Conservation (phyloP, 2,329 filamentous ascomycete genomes). For the Myriosclerotinia duriaeana region DNA sequence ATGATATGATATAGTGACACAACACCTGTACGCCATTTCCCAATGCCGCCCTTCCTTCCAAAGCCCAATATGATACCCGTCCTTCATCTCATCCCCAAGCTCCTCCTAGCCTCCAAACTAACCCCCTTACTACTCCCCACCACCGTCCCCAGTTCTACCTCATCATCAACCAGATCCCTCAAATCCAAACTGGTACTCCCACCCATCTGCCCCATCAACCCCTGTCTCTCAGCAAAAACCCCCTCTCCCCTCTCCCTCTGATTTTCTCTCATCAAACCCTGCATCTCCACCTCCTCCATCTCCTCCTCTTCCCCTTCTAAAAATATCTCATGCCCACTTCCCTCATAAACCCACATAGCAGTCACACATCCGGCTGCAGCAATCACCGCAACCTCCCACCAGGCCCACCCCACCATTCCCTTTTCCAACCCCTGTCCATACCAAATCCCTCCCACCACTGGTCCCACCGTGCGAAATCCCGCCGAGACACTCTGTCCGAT, state of each 20-base stretch:
- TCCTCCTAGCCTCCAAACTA: neutral
- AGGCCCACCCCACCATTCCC: conserved; percentile 56
- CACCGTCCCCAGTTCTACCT: conserved; percentile 40
- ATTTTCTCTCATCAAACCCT: conserved; percentile 8
- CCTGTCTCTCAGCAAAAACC: neutral
- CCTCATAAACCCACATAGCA: conserved; percentile 23
- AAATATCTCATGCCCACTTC: conserved; percentile 17
- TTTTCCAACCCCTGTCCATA: conserved; percentile 53
- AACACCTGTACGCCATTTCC: neutral
- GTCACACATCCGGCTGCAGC: conserved; percentile 10
- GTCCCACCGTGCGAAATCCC: conserved; percentile 55
- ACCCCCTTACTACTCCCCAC: neutral
- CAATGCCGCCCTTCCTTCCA: neutral
- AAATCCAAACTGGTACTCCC: conserved; percentile 3
- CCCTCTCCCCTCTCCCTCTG: conserved; percentile 16
- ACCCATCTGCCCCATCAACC: conserved; percentile 11
- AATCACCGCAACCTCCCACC: conserved; percentile 49
- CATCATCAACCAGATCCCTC: conserved; percentile 11
- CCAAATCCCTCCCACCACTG: conserved; percentile 54
- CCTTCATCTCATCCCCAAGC: neutral
- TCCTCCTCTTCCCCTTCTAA: conserved; percentile 13
- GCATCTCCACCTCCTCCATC: conserved; percentile 16
- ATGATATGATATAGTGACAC: neutral
- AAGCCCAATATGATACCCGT: too few relatives aligned
- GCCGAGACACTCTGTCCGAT: conserved; percentile 56